Conservation (phyloP, 108 stramenopile species). For the Conticribra guillardii region DNA sequence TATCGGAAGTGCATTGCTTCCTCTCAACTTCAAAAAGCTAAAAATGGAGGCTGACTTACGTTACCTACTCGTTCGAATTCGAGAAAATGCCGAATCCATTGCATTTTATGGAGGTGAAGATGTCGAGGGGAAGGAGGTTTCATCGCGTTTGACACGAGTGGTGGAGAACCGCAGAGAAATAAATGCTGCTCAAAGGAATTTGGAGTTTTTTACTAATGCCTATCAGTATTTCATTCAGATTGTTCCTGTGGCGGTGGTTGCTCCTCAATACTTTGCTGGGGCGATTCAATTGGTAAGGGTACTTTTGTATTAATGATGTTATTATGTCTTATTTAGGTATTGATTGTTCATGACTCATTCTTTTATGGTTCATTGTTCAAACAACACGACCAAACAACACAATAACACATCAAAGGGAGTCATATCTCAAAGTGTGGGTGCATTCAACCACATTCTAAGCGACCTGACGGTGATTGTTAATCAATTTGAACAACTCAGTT, state of each 20-base stretch:
- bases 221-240: slow-evolving; percentile 91
- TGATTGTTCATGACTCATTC: not conserved
- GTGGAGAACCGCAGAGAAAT: slow-evolving; percentile 79
- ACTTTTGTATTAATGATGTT: not conserved
- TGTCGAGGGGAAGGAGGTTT: slow-evolving; percentile 73
- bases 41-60: slow-evolving; percentile 91
- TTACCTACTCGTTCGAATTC: slow-evolving; percentile 81
- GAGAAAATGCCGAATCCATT: slow-evolving; percentile 97
- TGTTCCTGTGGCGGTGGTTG: slow-evolving; percentile 92
- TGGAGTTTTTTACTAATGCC: slow-evolving; percentile 92
- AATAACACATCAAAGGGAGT: too few species aligned
- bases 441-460: slow-evolving; percentile 78
- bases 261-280: slow-evolving; percentile 92
- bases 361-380: not conserved
- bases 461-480: slow-evolving; percentile 87
- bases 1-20: slow-evolving; percentile 76
- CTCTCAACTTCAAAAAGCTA: slow-evolving; percentile 85
- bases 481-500: slow-evolving; percentile 90
- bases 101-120: slow-evolving; percentile 95
- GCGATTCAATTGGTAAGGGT: slow-evolving; percentile 66
- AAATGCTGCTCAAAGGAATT: slow-evolving; percentile 79
- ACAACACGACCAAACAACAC: too few species aligned
- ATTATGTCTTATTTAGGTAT: not conserved
- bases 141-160: slow-evolving; percentile 65
- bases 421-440: slow-evolving; percentile 82